These are phyloP conservation scores for Helianthus tuberosus DNA, from an alignment of 129 eudicot genomes.

Conservation along the genomic window DNA sequence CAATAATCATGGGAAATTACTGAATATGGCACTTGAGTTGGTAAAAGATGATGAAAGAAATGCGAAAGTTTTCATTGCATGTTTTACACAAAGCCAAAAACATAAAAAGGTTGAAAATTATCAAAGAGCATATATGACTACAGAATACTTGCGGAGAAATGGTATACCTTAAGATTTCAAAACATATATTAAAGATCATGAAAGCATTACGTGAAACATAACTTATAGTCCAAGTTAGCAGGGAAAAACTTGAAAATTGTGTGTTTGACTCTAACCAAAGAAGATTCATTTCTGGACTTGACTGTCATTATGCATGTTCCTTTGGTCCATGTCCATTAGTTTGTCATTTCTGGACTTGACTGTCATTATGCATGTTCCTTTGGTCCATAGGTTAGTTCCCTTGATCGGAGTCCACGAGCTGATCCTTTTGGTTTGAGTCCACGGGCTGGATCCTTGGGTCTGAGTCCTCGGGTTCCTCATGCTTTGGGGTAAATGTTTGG, in stretches of 20 bases:
- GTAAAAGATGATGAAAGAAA: no score
- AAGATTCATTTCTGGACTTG: conserved; percentile 34
- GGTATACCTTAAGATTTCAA: neutral
- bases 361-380: conserved; percentile 2
- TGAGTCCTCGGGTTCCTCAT: neutral
- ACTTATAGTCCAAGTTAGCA: neutral
- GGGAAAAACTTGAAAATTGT: neutral
- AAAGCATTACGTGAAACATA: neutral
- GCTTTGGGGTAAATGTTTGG: neutral
- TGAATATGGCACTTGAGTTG: neutral
- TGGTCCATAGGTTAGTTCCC: conserved; percentile 25
- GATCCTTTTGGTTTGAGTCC: neutral
- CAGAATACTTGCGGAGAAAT: neutral
- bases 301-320: conserved; percentile 11
- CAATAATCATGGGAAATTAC: neutral
- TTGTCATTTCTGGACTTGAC: conserved; percentile 31
- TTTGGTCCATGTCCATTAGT: no score
- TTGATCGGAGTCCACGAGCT: conserved; percentile 2
- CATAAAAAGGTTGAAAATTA: neutral
- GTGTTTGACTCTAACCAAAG: conserved; percentile 5
- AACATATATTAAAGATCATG: neutral
- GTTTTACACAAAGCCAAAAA: neutral
- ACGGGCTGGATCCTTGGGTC: neutral
- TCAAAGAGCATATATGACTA: neutral
- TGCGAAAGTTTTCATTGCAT: neutral